Evolutionary conservation across 768 basidiomycete genomes (phyloP).

Genomic region (Inosperma sp.): DNA sequence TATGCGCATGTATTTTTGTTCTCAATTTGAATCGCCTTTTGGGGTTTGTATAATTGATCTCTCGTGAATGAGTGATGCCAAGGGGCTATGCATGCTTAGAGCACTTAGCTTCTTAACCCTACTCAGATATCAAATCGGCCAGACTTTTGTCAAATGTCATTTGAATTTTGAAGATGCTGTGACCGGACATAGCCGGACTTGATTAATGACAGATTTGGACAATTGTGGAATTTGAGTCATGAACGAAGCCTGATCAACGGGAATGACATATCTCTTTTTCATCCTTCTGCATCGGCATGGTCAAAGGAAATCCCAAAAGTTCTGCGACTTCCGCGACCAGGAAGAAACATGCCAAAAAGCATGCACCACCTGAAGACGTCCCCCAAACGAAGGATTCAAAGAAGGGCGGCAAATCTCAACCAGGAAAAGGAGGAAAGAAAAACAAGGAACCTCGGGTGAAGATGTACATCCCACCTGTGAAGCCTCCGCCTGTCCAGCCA

Average conservation of each 20-base stretch:
- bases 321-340: slow-evolving; percentile 83
- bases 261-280: not conserved
- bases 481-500: slow-evolving; percentile 64
- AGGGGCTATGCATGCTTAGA: too few relatives aligned
- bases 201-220: too few relatives aligned
- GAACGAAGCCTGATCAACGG: not conserved
- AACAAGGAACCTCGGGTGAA: slow-evolving; percentile 77
- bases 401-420: slow-evolving; percentile 50
- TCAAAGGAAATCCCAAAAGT: slow-evolving; percentile 52
- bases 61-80: too few relatives aligned
- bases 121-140: too few relatives aligned
- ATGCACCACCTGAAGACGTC: slow-evolving; percentile 48
- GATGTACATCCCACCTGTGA: slow-evolving; percentile 81
- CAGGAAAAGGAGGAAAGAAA: slow-evolving; percentile 50
- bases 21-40: too few relatives aligned
- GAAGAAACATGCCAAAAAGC: slow-evolving; percentile 90
- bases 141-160: too few relatives aligned
- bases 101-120: too few relatives aligned
- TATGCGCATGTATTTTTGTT: too few relatives aligned
- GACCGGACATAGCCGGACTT: too few relatives aligned
- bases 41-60: too few relatives aligned
- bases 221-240: too few relatives aligned
- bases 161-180: too few relatives aligned
- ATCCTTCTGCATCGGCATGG: slow-evolving; percentile 26
- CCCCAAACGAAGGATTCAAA: slow-evolving; percentile 17